Evolutionary conservation across 2,329 filamentous ascomycete genomes (phyloP), one percentile per base, ranked within the genome.

Genomic region (Sporothrix globosa): DNA sequence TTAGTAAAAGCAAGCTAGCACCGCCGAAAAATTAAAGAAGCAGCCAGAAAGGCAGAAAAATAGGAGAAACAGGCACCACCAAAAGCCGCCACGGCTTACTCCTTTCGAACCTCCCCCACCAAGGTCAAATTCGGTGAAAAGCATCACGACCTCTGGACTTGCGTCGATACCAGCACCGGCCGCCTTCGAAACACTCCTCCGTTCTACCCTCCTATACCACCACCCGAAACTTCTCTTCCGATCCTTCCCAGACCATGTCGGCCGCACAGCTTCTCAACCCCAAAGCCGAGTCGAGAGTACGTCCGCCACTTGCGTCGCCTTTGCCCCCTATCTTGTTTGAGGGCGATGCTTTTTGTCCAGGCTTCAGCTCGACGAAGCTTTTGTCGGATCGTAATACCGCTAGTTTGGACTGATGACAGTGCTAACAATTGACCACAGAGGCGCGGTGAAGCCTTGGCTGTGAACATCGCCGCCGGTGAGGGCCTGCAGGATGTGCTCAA

Each of bases 231-330:
- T n/a, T 30, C 58, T 41, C 48, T 63, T 17, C 44, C 48, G 24
- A n/a, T 46, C 30, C 48, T 50, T 63, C 24, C 66, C 48, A 50
- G n/a, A 77, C 75, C 73, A 98, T 98, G 96, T 98, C 94, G 83
- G 96, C 96, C 77, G 94, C 96, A 79, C 95, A 98, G 85, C 90
- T 99, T 78, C 91, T 99, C 75, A 99, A 99, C 83, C 96, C 96
- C 73, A 99, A 99, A 86, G 96, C 96, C 78, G 96, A 99, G 85
- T 97, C 94, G 77, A 90, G 96, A 83, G 93, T 96, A 86, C 77
- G 91, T 84, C 48, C 7, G 73, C 74, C 72, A 74, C 67, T 73
- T 72, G 63, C 27, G 44, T 13, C 41, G n/a, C 50, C 34, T 53
- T 41, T 53, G 61, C 61, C 61, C 61, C 61, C 63, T 67, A 39